These are phyloP conservation scores for Rhodocollybia butyracea DNA, from an alignment of 768 basidiomycete species.

Conservation along the genomic window DNA sequence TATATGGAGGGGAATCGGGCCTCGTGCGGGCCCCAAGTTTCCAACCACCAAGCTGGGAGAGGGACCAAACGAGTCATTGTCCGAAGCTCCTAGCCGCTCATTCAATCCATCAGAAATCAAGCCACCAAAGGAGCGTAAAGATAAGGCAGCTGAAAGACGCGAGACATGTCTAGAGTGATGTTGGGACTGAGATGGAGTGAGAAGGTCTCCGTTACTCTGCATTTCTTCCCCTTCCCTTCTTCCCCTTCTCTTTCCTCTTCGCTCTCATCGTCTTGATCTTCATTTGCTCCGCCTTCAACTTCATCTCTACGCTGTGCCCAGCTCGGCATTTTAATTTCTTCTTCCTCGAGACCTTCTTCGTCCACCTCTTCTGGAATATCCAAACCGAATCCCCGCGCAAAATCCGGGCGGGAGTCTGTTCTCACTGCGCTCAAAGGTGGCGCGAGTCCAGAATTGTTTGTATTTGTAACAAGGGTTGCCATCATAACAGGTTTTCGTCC, in stretches of 20 bases:
- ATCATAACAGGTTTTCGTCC: constrained; percentile 47
- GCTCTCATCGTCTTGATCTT: constrained; percentile 30
- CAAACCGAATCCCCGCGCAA: constrained; percentile 74
- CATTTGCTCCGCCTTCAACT: background rate
- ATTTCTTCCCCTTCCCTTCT: constrained; percentile 25
- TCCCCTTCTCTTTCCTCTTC: constrained; percentile 32
- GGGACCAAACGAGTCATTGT: background rate
- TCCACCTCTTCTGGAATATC: constrained; percentile 70
- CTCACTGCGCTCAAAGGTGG: constrained; percentile 41
- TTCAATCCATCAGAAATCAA: constrained; percentile 30
- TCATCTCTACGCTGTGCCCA: constrained; percentile 18
- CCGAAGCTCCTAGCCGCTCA: constrained; percentile 12
- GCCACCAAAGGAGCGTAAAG: constrained; percentile 60
- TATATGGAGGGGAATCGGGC: constrained; percentile 21
- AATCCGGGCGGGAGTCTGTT: constrained; percentile 64
- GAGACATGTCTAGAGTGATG: constrained; percentile 71
- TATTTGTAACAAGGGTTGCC: constrained; percentile 21
- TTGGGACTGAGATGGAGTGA: constrained; percentile 47
- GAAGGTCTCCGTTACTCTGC: constrained; percentile 38
- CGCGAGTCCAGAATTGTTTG: constrained; percentile 27
- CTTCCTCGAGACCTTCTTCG: constrained; percentile 41
- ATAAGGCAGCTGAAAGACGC: constrained; percentile 62
- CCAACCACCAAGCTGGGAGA: background rate
- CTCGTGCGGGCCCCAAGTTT: constrained; percentile 17
- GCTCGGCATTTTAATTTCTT: constrained; percentile 24